A percentile compares a stretch with the other conserved stretches of the same genome.
phyloP scores from a whole-genome alignment of 768 basidiomycete genomes.

The Pleurotus giganteus region DNA sequence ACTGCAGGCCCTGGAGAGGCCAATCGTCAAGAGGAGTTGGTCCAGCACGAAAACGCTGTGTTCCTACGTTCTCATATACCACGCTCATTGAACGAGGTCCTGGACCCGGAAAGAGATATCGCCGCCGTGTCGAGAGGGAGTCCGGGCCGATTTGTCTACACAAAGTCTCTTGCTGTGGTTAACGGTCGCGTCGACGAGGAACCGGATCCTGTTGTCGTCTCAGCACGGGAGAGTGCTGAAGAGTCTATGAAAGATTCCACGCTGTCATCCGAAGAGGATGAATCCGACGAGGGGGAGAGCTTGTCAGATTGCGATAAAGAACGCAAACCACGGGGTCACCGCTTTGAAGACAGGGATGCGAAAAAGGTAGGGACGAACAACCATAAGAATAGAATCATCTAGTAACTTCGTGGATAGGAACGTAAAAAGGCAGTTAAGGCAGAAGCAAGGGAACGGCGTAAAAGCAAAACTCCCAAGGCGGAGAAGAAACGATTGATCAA shows the following conservation, averaged over 20 bases:
- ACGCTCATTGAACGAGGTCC: conserved; percentile 86
- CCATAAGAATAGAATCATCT: background rate
- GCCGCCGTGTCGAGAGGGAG: conserved; percentile 71
- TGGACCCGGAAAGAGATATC: conserved; percentile 92
- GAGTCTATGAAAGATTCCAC: conserved; percentile 10
- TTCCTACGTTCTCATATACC: conserved; percentile 94
- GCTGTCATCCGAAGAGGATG: conserved; percentile 20
- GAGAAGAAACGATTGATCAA: conserved; percentile 91
- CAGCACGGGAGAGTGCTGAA: background rate
- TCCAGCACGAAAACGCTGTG: conserved; percentile 79
- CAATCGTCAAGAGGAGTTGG: conserved; percentile 18
- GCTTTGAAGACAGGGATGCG: conserved; percentile 86
- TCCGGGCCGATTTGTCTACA: conserved; percentile 77
- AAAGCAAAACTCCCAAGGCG: conserved; percentile 92
- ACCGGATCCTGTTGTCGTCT: background rate
- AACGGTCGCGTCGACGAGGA: conserved; percentile 24
- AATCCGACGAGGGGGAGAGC: conserved; percentile 30
- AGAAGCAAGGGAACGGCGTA: conserved; percentile 83
- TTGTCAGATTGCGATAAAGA: conserved; percentile 38
- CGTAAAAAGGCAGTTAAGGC: conserved; percentile 88
- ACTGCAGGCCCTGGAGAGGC: conserved; percentile 20
- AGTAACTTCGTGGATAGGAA: conserved; percentile 51
- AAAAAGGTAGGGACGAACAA: conserved; percentile 66
- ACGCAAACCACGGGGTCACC: conserved; percentile 76
- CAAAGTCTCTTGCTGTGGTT: conserved; percentile 81